Evolutionary conservation across 2,329 filamentous ascomycete genomes (phyloP).

Genomic region (Acrodontium crateriforme): DNA sequence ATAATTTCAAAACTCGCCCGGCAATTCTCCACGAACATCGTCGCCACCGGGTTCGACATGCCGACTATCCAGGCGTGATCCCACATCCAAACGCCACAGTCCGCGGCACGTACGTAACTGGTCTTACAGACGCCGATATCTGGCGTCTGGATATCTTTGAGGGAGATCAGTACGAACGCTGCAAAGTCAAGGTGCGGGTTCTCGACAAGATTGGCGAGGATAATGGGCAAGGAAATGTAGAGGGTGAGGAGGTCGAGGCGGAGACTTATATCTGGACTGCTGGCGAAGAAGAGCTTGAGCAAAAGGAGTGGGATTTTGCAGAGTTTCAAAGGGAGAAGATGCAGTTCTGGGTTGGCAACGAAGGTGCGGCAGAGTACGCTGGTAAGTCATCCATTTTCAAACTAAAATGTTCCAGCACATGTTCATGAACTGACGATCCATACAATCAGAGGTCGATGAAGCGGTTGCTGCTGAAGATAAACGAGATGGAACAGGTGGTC

Average conservation of each 20-base stretch:
- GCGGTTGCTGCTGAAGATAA: constrained; percentile 23
- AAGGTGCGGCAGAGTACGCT: constrained; percentile 33
- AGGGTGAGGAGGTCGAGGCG: constrained; percentile 28
- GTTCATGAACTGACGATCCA: no score
- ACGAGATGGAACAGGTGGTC: constrained; percentile 32
- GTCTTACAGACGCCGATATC: constrained; percentile 65
- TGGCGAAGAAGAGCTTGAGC: constrained; percentile 42
- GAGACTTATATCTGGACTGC: constrained; percentile 41
- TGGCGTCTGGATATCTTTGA: constrained; percentile 69
- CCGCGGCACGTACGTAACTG: constrained; percentile 61
- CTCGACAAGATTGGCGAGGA: constrained; percentile 15
- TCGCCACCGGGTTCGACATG: constrained; percentile 52
- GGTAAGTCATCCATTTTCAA: constrained; percentile 25
- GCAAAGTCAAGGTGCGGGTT: constrained; percentile 29
- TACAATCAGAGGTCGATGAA: constrained; percentile 35
- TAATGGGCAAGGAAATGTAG: constrained; percentile 17
- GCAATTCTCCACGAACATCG: constrained; percentile 63
- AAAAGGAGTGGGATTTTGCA: constrained; percentile 74
- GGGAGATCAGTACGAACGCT: constrained; percentile 55
- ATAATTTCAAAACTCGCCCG: constrained; percentile 50
- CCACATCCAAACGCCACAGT: constrained; percentile 36
- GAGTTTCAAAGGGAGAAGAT: constrained; percentile 68
- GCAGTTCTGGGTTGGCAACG: constrained; percentile 40
- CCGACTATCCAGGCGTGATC: constrained; percentile 73
- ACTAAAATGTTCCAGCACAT: no score